Percentiles rank a stretch among this genome's conserved stretches.
These are phyloP conservation scores for Cinchona pubescens DNA, from an alignment of 257 asterid genomes.

Conservation along the genomic window DNA sequence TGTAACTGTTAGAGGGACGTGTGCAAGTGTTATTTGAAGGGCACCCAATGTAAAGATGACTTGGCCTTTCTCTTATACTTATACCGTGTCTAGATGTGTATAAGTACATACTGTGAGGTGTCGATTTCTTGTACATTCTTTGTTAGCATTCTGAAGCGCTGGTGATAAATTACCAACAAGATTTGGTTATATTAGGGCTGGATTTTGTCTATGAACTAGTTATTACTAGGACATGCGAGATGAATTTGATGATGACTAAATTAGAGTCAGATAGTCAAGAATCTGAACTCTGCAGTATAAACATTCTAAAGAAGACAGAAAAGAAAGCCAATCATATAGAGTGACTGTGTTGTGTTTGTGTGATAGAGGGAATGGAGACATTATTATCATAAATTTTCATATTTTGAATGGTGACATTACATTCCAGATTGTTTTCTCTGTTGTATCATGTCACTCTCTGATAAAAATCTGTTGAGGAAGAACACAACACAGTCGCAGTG, in stretches of 20 bases:
- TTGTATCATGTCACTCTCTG: background rate
- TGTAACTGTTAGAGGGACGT: background rate
- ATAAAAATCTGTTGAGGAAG: background rate
- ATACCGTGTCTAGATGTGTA: too few relatives aligned
- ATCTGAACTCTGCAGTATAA: background rate
- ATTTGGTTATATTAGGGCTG: background rate
- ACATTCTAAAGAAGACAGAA: background rate
- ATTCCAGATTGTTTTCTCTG: background rate
- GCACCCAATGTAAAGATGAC: conserved; percentile 6
- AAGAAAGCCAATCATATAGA: background rate
- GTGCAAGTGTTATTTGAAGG: background rate
- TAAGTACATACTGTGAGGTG: too few relatives aligned
- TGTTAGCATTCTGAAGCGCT: background rate
- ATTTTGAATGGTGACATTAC: background rate
- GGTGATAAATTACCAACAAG: background rate
- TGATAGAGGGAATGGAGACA: background rate
- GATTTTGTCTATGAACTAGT: background rate
- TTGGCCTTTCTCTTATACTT: too few relatives aligned
- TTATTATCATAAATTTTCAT: background rate
- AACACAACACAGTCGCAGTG: conserved; percentile 32
- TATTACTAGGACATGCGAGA: background rate
- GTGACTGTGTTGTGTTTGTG: background rate
- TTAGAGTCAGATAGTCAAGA: background rate
- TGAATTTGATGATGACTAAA: too few relatives aligned
- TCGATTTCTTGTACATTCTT: conserved; percentile 22